phyloP scores from a whole-genome alignment of 139 green algal genomes.

The Mesotaenium endlicherianum region DNA sequence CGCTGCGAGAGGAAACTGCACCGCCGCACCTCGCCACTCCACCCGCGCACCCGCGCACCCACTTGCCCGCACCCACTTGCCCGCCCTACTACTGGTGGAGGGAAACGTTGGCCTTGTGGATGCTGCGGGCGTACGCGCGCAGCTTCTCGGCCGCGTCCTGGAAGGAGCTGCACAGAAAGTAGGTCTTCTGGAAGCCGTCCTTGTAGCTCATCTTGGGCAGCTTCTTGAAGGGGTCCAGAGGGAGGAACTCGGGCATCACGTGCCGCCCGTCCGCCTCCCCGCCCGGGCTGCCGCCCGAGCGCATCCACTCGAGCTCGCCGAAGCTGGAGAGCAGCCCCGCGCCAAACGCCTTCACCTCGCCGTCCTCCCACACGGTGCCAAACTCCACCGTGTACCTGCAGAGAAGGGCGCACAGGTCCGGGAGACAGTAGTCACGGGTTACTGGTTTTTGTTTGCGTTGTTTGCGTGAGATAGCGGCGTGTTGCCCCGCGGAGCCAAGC shows the following conservation, averaged over 20 bases:
- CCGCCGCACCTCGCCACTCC: too few relatives aligned
- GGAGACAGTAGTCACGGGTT: too few relatives aligned
- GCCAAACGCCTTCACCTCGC: conserved; percentile 55
- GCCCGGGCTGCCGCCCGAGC: not conserved
- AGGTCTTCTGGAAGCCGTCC: conserved; percentile 82
- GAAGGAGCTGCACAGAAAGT: conserved; percentile 80
- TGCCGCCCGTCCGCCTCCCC: not conserved
- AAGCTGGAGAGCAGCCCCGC: conserved; percentile 78
- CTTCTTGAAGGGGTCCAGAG: conserved; percentile 70
- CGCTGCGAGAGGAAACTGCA: too few relatives aligned
- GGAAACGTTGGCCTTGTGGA: not conserved
- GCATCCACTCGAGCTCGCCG: conserved; percentile 85
- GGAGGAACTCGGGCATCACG: conserved; percentile 55
- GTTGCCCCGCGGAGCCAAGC: too few relatives aligned
- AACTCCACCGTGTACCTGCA: conserved; percentile 88
- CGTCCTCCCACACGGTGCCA: conserved; percentile 77
- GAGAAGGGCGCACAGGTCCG: not conserved
- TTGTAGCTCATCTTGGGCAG: conserved; percentile 90
- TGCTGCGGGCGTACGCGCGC: not conserved
- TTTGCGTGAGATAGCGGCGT: too few relatives aligned
- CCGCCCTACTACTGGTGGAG: not conserved
- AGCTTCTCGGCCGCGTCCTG: conserved; percentile 60
- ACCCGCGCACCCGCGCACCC: too few relatives aligned
- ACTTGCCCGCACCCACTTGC: too few relatives aligned
- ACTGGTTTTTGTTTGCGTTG: too few relatives aligned